A percentile compares a stretch with the other conserved stretches of the same genome.
These are phyloP conservation scores for Lippia alba DNA, from an alignment of 305 asterid species.

Conservation along the genomic window DNA sequence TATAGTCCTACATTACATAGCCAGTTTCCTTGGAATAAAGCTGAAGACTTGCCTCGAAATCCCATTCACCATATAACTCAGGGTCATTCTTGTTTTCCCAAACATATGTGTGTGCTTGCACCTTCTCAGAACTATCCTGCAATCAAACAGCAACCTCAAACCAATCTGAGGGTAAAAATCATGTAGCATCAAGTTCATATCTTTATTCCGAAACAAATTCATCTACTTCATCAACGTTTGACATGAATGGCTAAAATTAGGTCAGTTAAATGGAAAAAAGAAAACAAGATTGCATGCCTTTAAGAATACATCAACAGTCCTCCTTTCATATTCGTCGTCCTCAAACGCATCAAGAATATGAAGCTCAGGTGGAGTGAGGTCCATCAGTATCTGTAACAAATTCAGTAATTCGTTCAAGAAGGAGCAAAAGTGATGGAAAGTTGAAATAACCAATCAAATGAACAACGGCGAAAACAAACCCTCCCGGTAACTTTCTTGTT, in stretches of 20 bases:
- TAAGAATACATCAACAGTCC: conserved; percentile 56
- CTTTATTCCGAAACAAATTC: neutral
- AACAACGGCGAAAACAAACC: conserved; percentile 45
- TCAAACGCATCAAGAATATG: conserved; percentile 79
- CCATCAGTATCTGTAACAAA: conserved; percentile 66
- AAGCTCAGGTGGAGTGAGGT: conserved; percentile 71
- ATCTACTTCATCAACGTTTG: neutral
- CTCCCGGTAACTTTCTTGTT: conserved; percentile 68
- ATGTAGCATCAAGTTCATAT: neutral
- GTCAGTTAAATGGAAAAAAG: conserved; percentile 9
- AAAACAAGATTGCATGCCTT: conserved; percentile 46
- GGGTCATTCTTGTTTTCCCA: conserved; percentile 69
- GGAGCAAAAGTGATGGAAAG: neutral
- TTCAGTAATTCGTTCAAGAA: neutral
- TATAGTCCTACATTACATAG: too few relatives aligned
- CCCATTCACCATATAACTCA: conserved; percentile 62
- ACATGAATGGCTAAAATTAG: neutral
- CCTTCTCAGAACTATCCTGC: conserved; percentile 58
- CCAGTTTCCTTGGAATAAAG: neutral
- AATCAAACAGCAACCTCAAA: neutral
- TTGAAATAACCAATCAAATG: neutral
- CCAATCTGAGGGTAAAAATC: neutral
- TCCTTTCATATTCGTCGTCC: conserved; percentile 82
- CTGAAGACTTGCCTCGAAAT: conserved; percentile 53
- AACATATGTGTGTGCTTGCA: conserved; percentile 58